phyloP scores from a whole-genome alignment of 176 grass and related monocot species.

The Cymbopogon citratus region DNA sequence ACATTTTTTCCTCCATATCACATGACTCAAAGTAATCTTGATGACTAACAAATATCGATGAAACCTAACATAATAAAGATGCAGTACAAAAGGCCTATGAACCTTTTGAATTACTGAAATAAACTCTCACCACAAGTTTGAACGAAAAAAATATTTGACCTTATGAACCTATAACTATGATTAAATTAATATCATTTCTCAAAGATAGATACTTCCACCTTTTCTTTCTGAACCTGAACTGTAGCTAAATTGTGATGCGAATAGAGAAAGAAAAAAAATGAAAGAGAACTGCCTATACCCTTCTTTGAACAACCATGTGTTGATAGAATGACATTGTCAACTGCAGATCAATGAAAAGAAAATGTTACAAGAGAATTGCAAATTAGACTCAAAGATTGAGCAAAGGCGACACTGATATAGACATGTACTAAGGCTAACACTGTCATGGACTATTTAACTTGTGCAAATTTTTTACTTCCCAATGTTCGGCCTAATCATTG shows the following conservation, averaged over 20 bases:
- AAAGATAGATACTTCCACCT: background rate
- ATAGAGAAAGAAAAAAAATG: background rate
- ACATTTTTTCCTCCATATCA: background rate
- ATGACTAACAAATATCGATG: background rate
- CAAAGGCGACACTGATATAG: too few species aligned
- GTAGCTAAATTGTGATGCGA: background rate
- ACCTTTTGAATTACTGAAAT: too few species aligned
- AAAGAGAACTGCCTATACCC: slow-evolving; percentile 39
- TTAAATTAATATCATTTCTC: background rate
- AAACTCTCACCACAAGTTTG: too few species aligned
- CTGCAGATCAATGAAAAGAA: slow-evolving; percentile 22
- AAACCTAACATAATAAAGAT: background rate
- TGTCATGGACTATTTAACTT: too few species aligned
- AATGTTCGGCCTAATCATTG: too few species aligned
- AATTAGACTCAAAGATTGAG: too few species aligned
- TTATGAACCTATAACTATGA: background rate
- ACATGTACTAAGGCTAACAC: too few species aligned
- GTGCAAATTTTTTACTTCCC: too few species aligned
- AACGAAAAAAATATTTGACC: too few species aligned
- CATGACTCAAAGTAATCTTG: background rate
- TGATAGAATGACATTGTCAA: slow-evolving; percentile 84
- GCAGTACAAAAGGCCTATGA: background rate
- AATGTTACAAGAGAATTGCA: too few species aligned
- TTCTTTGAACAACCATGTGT: slow-evolving; percentile 92
- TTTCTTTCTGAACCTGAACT: background rate